Evolutionary conservation across 1,139 yeast species (phyloP).

Genomic region (Candida frijolesensis): DNA sequence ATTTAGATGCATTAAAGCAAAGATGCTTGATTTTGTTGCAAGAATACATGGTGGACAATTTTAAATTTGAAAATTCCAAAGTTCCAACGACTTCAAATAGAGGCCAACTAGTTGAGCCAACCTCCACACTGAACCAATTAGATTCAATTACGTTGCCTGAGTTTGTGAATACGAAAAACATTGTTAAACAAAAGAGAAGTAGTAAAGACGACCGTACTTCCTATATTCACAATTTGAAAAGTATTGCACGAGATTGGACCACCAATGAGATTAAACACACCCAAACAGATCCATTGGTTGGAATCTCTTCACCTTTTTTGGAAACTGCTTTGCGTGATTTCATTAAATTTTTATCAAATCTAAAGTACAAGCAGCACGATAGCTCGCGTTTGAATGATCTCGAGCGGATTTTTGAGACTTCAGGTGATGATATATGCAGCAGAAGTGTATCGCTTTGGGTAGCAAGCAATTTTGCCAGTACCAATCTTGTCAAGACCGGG

Average conservation of each 20-base stretch:
- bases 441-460: slow-evolving; percentile 33
- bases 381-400: slow-evolving; percentile 10
- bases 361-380: slow-evolving; percentile 5
- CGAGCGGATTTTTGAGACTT: slow-evolving; percentile 19
- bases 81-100: not conserved
- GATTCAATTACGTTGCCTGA: slow-evolving; percentile 45
- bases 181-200: slow-evolving; percentile 19
- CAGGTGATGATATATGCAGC: slow-evolving; percentile 10
- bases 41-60: slow-evolving; percentile 20
- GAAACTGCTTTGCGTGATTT: slow-evolving; percentile 20
- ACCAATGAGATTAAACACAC: not conserved
- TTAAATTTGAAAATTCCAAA: slow-evolving; percentile 12
- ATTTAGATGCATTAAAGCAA: slow-evolving; percentile 14
- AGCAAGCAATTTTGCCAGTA: slow-evolving; percentile 22
- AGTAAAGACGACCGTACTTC: not conserved
- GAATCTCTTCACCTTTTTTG: slow-evolving; percentile 15
- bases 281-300: slow-evolving; percentile 2
- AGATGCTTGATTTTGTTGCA: slow-evolving; percentile 19
- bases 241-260: slow-evolving; percentile 15
- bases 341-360: slow-evolving; percentile 17
- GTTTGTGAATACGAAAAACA: slow-evolving; percentile 35
- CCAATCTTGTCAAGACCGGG: slow-evolving; percentile 3
- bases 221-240: slow-evolving; percentile 11
- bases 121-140: slow-evolving; percentile 23
- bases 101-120: not conserved